Conservation (phyloP, 2,329 filamentous ascomycete species). For the Hypoxylon rubiginosum region DNA sequence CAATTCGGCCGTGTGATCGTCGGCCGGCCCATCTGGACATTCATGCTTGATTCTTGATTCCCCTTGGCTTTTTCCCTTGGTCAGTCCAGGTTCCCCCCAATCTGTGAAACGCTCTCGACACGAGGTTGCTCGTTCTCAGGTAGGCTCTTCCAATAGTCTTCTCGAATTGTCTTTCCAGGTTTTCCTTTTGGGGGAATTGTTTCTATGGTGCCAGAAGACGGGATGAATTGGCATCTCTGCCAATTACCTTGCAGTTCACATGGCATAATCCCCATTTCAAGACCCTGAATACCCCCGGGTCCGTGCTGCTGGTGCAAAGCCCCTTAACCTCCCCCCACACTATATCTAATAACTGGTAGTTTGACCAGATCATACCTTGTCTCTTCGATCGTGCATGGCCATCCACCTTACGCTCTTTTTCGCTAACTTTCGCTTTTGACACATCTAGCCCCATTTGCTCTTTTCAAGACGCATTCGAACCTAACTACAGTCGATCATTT, state of each 20-base stretch:
- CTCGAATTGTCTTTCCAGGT: constrained; percentile 1
- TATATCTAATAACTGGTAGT: constrained; percentile 12
- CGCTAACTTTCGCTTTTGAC: constrained; percentile 10
- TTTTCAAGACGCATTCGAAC: constrained; percentile 17
- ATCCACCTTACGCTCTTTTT: constrained; percentile 9
- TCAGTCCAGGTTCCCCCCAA: constrained; percentile 24
- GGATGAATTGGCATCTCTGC: constrained; percentile 8
- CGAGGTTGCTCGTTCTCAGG: constrained; percentile 42
- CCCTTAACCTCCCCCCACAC: constrained; percentile 31
- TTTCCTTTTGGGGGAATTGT: constrained; percentile 31
- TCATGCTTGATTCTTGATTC: constrained; percentile 40
- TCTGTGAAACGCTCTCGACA: constrained; percentile 50
- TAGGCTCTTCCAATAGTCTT: constrained; percentile 40
- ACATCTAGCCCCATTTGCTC: constrained; percentile 3
- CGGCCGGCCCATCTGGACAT: constrained; percentile 40
- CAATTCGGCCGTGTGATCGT: constrained; percentile 46
- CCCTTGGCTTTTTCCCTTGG: constrained; percentile 23
- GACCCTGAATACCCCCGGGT: constrained; percentile 15
- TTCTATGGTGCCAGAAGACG: constrained; percentile 18
- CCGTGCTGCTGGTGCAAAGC: constrained; percentile 17
- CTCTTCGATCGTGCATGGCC: constrained; percentile 6
- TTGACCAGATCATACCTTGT: constrained; percentile 20
- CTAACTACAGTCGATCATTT: constrained; percentile 36
- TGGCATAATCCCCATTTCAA: constrained; percentile 15
- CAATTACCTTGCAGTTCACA: constrained; percentile 24